Base-by-base conservation (phyloP, 192 early-diverging fungal species). In the Diversispora eburnea region DNA sequence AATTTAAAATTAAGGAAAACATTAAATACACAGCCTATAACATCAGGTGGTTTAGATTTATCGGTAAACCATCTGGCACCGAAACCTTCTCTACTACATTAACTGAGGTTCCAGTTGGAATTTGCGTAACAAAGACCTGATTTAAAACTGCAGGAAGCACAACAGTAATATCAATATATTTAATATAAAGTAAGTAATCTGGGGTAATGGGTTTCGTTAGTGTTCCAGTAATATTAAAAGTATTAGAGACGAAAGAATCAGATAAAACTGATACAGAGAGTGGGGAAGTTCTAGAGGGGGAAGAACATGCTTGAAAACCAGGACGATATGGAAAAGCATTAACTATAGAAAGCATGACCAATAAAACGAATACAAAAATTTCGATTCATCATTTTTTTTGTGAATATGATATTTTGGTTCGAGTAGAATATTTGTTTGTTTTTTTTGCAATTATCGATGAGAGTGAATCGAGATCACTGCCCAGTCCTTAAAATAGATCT, bases 251-350 rank as follows among this genome's bases (percentile, higher is more conserved):
- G 52, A 55, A 2, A 51, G 67, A 51, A 56, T 69, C 67, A 55
- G 67, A 51, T 69, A 51, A 69, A 69, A 69, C 4, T 69, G 67
- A 41, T 69, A 69, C 67, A 55, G 5, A 3, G 52, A 69, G 67
- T 69, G 17, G 2, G n/a, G n/a, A n/a, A n/a, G n/a, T n/a, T n/a
- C n/a, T n/a, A 17, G 48, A 7, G 20, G 67, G 19, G 20, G 51
- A 10, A 7, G 13, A 3, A 67, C 65, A 67, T 67, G 65, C 3
- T 7, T 5, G 13, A 67, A 67, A 67, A 3, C 6, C n/a, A 19
- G 65, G 43, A 20, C 48, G 43, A 48, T 67, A 12, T 19, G 47
- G 47, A 63, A 63, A 39, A 45, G 61, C 61, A 63, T 63, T 63
- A 17, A 63, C 61, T 4, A 63, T 67, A 46, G 41, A 67, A 67